Percentiles rank a stretch among this genome's conserved stretches.
phyloP scores from a whole-genome alignment of 495 filamentous ascomycete genomes.

The Penicillium daleae region DNA sequence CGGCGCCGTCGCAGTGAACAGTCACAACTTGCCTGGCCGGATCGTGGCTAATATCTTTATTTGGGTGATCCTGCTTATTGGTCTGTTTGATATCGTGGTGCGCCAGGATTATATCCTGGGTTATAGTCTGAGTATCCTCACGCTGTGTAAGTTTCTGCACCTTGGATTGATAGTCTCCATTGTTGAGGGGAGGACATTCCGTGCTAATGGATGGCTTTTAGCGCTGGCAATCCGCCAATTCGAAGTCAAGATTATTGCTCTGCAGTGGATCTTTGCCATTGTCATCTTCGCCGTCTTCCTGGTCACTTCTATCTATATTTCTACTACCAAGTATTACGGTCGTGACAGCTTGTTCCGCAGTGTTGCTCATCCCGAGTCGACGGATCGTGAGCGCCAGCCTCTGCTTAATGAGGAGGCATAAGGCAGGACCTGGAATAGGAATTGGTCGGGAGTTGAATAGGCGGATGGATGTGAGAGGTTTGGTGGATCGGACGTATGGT shows the following conservation, averaged over 20 bases:
- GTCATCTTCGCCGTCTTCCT: slow-evolving; percentile 77
- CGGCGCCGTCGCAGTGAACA: slow-evolving; percentile 73
- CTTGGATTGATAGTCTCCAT: background rate
- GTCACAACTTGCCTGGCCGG: slow-evolving; percentile 62
- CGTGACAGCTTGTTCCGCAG: slow-evolving; percentile 49
- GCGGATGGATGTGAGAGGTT: background rate
- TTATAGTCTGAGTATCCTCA: slow-evolving; percentile 72
- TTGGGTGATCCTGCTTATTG: slow-evolving; percentile 78
- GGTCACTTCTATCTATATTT: slow-evolving; percentile 63
- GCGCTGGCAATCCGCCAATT: slow-evolving; percentile 79
- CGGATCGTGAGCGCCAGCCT: slow-evolving; percentile 47
- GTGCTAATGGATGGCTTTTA: slow-evolving; percentile 18
- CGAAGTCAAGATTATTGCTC: slow-evolving; percentile 65
- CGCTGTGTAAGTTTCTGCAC: slow-evolving; percentile 56
- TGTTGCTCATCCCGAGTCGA: slow-evolving; percentile 37
- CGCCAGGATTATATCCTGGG: slow-evolving; percentile 86
- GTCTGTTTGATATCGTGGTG: slow-evolving; percentile 67
- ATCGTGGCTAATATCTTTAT: slow-evolving; percentile 85
- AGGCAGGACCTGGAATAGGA: background rate
- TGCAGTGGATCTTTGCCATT: slow-evolving; percentile 94
- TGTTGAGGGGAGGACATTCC: too few species aligned
- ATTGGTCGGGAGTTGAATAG: background rate
- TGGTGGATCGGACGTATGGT: too few species aligned
- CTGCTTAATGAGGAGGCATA: slow-evolving; percentile 40
- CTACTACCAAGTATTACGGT: slow-evolving; percentile 65